Base-by-base conservation (phyloP, 164 flowering plant genomes). In the Liquidambar formosana region DNA sequence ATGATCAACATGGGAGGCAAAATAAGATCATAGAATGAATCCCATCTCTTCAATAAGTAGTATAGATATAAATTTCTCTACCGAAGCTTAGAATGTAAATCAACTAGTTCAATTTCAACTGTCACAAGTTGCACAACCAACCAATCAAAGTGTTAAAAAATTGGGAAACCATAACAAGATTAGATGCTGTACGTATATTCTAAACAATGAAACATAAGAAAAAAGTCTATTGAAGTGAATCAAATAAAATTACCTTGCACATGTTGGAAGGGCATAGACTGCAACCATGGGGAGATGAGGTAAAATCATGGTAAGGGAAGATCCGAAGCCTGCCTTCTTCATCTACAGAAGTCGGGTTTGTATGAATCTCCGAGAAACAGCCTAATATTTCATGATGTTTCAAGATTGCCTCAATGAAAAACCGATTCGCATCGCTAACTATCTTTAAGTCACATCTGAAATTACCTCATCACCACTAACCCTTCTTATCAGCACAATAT, bases 361-460 rank as follows among this genome's bases (percentile, higher is more conserved):
- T 85, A 66, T 64, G 65, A 53, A 92, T 88, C 75, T 84, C 85
- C 0, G 94, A 79, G 62, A 94, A 94, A 76, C 81, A 92, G 21
- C 73, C 78, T 48, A 78, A 74, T 52, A 93, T 21, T 11, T 86
- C 96, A 80, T 87, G 83, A 61, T 88, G 84, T 44, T 85, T 79
- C 84, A 93, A 71, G 57, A 93, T 87, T 28, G 87, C 88, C 79
- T 87, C 90, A 45, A 93, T 91, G 77, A 76, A 93, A 68, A 88
- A 89, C 66, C 67, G 65, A 63, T 93, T 93, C n/a, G 98, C 92
- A 77, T 93, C 98, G 45, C 98, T 93, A 19, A 81, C 68, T 19
- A 91, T 84, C 79, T 79, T 87, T 75, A 91, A 76, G 28, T 93
- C 95, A 79, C 94, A 93, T 67, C 97, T 93, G 81, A 60, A 84